A percentile compares a stretch with the other conserved stretches of the same genome.
Conservation (phyloP, 331 rosid species). For the Malus hybrid region DNA sequence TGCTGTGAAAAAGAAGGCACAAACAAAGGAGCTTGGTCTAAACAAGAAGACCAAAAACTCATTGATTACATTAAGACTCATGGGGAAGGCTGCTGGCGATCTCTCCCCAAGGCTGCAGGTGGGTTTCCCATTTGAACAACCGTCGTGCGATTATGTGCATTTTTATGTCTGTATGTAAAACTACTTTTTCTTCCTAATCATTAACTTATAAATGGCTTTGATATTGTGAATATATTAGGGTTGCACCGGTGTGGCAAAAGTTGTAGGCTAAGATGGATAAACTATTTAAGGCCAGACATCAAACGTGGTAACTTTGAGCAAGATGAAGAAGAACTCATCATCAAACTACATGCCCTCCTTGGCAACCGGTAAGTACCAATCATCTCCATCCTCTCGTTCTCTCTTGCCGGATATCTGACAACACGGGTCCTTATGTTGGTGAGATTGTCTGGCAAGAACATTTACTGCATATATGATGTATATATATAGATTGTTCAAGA, state of each 20-base stretch:
- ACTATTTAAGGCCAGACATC: conserved; percentile 58
- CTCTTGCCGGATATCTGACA: not conserved
- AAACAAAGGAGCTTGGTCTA: conserved; percentile 54
- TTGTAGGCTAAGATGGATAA: conserved; percentile 73
- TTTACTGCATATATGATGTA: not conserved
- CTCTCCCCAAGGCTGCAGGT: conserved; percentile 75
- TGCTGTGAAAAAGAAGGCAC: conserved; percentile 54
- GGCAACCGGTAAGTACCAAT: conserved; percentile 51
- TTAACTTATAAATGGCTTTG: not conserved
- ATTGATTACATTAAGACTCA: conserved; percentile 11
- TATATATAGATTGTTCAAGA: too few species aligned
- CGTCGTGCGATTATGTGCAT: not conserved
- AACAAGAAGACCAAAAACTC: not conserved
- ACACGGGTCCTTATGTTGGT: not conserved
- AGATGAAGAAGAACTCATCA: conserved; percentile 75
- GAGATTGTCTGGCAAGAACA: not conserved
- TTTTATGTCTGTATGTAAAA: not conserved
- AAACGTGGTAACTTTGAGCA: conserved; percentile 61
- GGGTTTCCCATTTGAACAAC: not conserved
- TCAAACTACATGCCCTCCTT: conserved; percentile 72
- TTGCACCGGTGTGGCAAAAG: conserved; percentile 71
- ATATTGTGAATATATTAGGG: conserved; percentile 19
- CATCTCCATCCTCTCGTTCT: not conserved
- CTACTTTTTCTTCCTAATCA: not conserved
- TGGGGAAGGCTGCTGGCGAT: conserved; percentile 71